Base-by-base conservation (phyloP, 176 grass and related monocot genomes). In the Oryza meridionalis region DNA sequence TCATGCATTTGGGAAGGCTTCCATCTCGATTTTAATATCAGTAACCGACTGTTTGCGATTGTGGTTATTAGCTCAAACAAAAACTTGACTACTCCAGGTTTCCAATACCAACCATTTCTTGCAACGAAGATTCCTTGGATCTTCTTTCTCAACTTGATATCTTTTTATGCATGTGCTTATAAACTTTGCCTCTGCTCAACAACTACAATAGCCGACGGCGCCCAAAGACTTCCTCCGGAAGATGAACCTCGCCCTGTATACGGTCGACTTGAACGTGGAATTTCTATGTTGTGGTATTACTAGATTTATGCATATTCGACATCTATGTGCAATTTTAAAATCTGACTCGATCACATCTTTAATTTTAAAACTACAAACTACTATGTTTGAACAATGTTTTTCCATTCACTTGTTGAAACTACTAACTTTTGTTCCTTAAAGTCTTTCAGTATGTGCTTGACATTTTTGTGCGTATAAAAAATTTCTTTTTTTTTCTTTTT, bases 61-160 rank as follows among this genome's bases (percentile, higher is more conserved):
- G 11, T 19, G 21, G 51, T 55, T 55, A 21, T 19, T 47, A 50
- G 47, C 84, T 40, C 9, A 21, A 26, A 49, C 27, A 64, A 65
- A 35, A 72, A n/a, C 21, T 72, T 31, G 42, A 53, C 45, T 49
- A 2, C 21, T 55, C 51, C 15, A 55, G 51, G 51, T 66, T 86
- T 80, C 9, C 26, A 22, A 45, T 51, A 12, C 69, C 69, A 50
- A 73, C 43, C 19, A 61, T 63, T 71, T 42, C n/a, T 76, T 42
- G 63, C 15, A 76, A 15, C 3, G 17, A 40, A 61, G 73, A 77
- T 59, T 77, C 47, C 44, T 40, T 42, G 67, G 72, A 53, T 31
- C 43, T 50, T 35, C 9, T 82, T 44, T 37, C 22, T 47, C 45
- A 16, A 35, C 19, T 24, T 1, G 44, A 42, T 14, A 65, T 5